Conservation (phyloP, 208 protist genomes). For the Entamoeba moshkovskii region DNA sequence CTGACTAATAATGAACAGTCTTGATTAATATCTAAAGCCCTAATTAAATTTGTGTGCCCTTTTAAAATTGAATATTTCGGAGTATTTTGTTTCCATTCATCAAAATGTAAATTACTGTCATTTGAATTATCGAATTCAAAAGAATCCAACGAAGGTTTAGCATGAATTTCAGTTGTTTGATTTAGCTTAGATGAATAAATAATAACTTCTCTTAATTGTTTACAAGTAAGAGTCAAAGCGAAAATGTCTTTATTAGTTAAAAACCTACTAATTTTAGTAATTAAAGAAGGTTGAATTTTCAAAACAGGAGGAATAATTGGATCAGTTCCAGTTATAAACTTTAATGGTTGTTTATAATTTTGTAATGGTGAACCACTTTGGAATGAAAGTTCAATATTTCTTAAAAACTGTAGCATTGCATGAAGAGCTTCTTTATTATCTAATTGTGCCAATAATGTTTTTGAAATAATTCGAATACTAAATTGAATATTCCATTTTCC, state of each 20-base stretch:
- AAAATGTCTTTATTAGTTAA: not conserved
- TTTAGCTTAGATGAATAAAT: not conserved
- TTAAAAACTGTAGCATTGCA: not conserved
- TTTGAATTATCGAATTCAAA: not conserved
- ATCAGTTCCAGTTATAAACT: not conserved
- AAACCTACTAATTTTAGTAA: not conserved
- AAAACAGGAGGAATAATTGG: not conserved
- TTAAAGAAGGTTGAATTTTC: not conserved
- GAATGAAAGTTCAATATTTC: not conserved
- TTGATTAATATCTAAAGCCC: not conserved
- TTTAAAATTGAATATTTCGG: not conserved
- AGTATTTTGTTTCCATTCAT: not conserved
- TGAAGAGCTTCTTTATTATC: not conserved
- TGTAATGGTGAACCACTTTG: not conserved
- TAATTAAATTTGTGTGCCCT: not conserved
- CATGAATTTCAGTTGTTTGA: not conserved
- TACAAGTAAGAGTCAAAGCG: not conserved
- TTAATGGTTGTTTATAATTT: not conserved
- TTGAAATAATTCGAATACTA: not conserved
- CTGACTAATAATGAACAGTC: not conserved
- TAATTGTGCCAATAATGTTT: not conserved
- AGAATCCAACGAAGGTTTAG: not conserved
- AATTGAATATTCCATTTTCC: not conserved
- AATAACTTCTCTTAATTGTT: not conserved
- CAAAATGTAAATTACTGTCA: not conserved